Percentiles rank a stretch among this genome's conserved stretches.
phyloP scores from a whole-genome alignment of 1,139 yeast genomes.

The Yamadazyma triangularis region DNA sequence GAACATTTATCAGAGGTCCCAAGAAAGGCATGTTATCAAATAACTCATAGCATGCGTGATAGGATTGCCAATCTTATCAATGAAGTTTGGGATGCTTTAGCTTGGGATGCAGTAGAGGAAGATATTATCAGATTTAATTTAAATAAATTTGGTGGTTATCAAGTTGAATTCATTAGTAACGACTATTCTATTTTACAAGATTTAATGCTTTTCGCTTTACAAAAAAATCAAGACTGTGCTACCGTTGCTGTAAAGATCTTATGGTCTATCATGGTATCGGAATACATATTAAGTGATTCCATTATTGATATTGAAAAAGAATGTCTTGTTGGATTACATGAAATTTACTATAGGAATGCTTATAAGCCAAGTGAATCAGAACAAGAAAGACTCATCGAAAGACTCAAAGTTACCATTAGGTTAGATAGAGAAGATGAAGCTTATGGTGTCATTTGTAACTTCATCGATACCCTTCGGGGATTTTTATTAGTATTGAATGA shows the following conservation, averaged over 20 bases:
- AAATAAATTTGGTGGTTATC: conserved; percentile 65
- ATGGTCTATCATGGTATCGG: conserved; percentile 69
- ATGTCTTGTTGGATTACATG: conserved; percentile 59
- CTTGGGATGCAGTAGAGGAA: conserved; percentile 61
- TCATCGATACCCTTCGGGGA: conserved; percentile 55
- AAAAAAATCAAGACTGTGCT: conserved; percentile 60
- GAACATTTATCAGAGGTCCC: conserved; percentile 71
- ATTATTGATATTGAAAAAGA: conserved; percentile 62
- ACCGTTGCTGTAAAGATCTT: conserved; percentile 62
- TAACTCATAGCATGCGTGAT: conserved; percentile 62
- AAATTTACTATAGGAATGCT: conserved; percentile 53
- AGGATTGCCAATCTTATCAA: conserved; percentile 54
- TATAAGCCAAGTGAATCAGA: conserved; percentile 56
- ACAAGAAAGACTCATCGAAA: conserved; percentile 49
- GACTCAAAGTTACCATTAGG: conserved; percentile 48
- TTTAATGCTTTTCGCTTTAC: conserved; percentile 65
- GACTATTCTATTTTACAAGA: conserved; percentile 61
- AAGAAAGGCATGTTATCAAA: conserved; percentile 61
- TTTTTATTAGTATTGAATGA: conserved; percentile 66
- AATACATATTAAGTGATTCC: conserved; percentile 56
- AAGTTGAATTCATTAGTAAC: conserved; percentile 59
- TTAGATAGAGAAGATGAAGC: conserved; percentile 69
- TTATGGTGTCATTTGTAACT: conserved; percentile 45
- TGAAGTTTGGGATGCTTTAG: conserved; percentile 71
- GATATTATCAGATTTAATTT: conserved; percentile 61